A percentile compares a stretch with the other conserved stretches of the same genome.
Evolutionary conservation across 1,284 basidiomycete genomes (phyloP).

Genomic region (Tetrapyrgos nigripes): DNA sequence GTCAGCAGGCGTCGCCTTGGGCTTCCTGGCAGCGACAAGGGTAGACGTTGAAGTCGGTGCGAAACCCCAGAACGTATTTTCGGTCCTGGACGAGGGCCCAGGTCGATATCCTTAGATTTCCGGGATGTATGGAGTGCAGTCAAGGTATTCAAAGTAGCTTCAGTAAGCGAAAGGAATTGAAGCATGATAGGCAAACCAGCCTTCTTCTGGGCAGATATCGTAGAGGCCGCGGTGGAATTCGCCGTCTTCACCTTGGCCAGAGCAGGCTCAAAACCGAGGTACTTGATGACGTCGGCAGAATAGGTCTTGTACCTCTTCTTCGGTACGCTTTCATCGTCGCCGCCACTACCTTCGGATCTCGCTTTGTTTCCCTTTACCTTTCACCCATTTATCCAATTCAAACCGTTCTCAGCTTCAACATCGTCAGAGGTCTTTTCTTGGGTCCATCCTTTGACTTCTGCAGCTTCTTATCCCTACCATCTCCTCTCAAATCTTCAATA

Average conservation of each 20-base stretch:
- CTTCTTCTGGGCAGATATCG: conserved; percentile 60
- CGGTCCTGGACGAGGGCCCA: conserved; percentile 61
- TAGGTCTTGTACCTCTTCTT: conserved; percentile 49
- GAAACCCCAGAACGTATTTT: conserved; percentile 58
- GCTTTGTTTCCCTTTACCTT: too few species aligned
- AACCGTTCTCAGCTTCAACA: conserved; percentile 13
- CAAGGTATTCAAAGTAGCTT: conserved; percentile 46
- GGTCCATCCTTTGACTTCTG: conserved; percentile 20
- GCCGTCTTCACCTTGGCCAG: conserved; percentile 30
- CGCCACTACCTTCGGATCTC: not conserved
- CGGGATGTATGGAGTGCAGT: conserved; percentile 52
- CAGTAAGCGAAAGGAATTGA: conserved; percentile 1
- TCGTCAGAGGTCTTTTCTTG: conserved; percentile 18
- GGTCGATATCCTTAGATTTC: conserved; percentile 47
- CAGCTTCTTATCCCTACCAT: conserved; percentile 29
- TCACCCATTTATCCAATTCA: conserved; percentile 17
- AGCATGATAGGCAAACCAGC: conserved; percentile 36
- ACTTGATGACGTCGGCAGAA: conserved; percentile 67
- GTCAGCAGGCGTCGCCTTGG: not conserved
- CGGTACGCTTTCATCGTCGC: not conserved
- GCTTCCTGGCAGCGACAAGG: not conserved
- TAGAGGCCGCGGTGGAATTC: too few species aligned
- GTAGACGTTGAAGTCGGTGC: conserved; percentile 21
- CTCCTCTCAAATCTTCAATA: conserved; percentile 28
- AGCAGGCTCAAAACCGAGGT: conserved; percentile 78